Percentiles rank a stretch among this genome's conserved stretches.
These are phyloP conservation scores for Chaetoceros tenuissimus DNA, from an alignment of 108 stramenopile species.

Conservation along the genomic window DNA sequence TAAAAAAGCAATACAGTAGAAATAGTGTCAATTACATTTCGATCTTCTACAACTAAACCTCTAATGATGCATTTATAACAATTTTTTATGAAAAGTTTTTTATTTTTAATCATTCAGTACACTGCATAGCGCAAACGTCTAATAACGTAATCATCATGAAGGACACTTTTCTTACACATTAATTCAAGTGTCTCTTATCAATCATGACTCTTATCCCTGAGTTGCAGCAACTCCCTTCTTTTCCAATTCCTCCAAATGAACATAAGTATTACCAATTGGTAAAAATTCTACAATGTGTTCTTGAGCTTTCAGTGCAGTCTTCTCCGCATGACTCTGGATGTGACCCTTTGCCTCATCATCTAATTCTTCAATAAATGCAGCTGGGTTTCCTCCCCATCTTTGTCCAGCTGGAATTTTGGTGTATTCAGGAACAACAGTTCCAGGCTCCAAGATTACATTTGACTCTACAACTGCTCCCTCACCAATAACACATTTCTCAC, in stretches of 20 bases:
- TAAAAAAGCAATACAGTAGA: too few species aligned
- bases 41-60: too few species aligned
- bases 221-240: conserved; percentile 39
- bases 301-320: conserved; percentile 54
- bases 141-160: too few species aligned
- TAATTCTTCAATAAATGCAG: conserved; percentile 61
- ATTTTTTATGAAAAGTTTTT: too few species aligned
- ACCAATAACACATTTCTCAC: conserved; percentile 82
- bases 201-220: conserved; percentile 28
- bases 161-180: too few species aligned
- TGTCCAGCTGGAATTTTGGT: conserved; percentile 79
- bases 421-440: conserved; percentile 84
- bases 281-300: conserved; percentile 88
- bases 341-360: conserved; percentile 60
- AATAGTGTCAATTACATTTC: too few species aligned
- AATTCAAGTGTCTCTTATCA: too few species aligned
- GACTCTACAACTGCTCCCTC: conserved; percentile 86
- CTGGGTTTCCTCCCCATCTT: conserved; percentile 92
- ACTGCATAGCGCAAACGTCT: not conserved
- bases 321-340: conserved; percentile 55
- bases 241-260: conserved; percentile 85
- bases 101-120: not conserved
- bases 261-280: conserved; percentile 75
- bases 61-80: too few species aligned
- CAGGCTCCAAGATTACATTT: conserved; percentile 79